These are phyloP conservation scores for Theileria parva DNA, from an alignment of 169 alveolate species.

Conservation along the genomic window DNA sequence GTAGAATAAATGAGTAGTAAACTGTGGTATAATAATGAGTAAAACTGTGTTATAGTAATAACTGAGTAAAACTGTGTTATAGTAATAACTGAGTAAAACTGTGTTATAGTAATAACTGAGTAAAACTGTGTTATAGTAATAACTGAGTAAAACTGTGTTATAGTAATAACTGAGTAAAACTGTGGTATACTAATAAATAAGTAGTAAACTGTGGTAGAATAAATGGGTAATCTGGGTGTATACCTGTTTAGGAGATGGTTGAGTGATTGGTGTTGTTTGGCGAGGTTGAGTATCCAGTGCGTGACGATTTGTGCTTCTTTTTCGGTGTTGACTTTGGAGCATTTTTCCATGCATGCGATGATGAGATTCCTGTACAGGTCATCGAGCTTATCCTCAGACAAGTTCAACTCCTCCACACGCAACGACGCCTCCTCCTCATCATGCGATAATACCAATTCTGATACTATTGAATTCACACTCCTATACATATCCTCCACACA, in stretches of 20 bases:
- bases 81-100: too few relatives aligned
- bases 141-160: too few relatives aligned
- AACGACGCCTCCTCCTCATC: constrained; percentile 52
- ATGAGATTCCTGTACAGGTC: constrained; percentile 30
- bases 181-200: too few relatives aligned
- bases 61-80: too few relatives aligned
- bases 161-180: too few relatives aligned
- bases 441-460: constrained; percentile 52
- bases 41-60: too few relatives aligned
- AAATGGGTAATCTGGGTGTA: too few relatives aligned
- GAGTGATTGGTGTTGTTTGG: constrained; percentile 36
- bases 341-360: constrained; percentile 37
- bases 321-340: constrained; percentile 60
- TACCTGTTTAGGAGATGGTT: neutral
- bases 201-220: too few relatives aligned
- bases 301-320: constrained; percentile 44
- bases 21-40: too few relatives aligned
- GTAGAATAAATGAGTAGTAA: too few relatives aligned
- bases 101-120: too few relatives aligned
- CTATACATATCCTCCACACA: constrained; percentile 10
- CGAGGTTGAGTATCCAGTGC: constrained; percentile 45
- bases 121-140: too few relatives aligned
- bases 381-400: constrained; percentile 22
- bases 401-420: constrained; percentile 52
- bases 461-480: constrained; percentile 39